Evolutionary conservation across 2,329 filamentous ascomycete species (phyloP), one percentile per base, ranked within the genome.

Genomic region (Chlorencoelia australis): DNA sequence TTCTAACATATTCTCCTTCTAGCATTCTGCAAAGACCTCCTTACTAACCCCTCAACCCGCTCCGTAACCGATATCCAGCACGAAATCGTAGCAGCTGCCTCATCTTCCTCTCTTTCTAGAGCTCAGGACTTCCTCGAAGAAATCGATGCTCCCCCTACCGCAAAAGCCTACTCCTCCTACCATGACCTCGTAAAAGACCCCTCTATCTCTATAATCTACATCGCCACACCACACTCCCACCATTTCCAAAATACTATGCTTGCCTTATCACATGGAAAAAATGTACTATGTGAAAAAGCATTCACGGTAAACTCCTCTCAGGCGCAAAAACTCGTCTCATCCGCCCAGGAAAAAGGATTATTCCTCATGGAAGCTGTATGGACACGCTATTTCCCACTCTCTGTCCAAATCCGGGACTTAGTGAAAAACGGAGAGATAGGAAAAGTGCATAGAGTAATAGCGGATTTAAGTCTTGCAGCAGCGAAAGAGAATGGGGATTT

Each of bases 191-290:
- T 80, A 6, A 61, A 66, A 26, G 76, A 83, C 45, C 61, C 73
- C 4, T 69, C 75, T 41, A 67, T 82, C 39, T 77, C 82, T 52
- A 73, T 82, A 38, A 62, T 83, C 50, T 84, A 83, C 55, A 65
- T 83, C 41, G 79, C 78, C 4, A 82, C 79, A 4, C 79, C 79
- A 4, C 79, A 83, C 58, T 80, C 75, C 16, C 79, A 83, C 52
- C 79, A 83, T 60, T 83, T 78, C 58, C 77, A 81, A 52, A 79
- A 83, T 54, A 68, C 69, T 16, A 73, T 76, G 64, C 66, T 82
- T 4, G 71, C 68, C 27, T 62, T 84, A 15, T 67, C 75, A 37
- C 74, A 75, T 2, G 75, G 76, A 22, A 83, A 83, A 59, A 64
- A 79, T 47, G 76, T 83, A 11, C 65, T 83, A 3, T 82, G 78